Evolutionary conservation across 768 basidiomycete genomes (phyloP).

Genomic region (Amylocystis lapponica): DNA sequence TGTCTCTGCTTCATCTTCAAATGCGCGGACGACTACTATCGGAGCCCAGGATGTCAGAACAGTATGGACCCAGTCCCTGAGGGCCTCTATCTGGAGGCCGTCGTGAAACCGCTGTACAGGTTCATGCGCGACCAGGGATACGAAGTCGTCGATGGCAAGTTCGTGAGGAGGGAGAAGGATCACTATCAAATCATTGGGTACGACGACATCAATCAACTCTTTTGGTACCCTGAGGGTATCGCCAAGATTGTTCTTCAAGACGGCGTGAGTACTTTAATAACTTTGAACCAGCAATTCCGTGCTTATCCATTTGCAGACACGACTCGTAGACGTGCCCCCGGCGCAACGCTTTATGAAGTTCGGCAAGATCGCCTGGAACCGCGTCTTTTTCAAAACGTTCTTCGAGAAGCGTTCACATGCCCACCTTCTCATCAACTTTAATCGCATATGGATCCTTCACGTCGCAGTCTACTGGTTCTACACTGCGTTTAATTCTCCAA

Average conservation of each 20-base stretch:
- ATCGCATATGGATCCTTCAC: slow-evolving; percentile 97
- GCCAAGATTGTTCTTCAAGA: slow-evolving; percentile 87
- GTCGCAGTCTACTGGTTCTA: slow-evolving; percentile 94
- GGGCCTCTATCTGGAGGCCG: slow-evolving; percentile 84
- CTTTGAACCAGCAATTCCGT: no score
- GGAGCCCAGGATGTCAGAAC: slow-evolving; percentile 96
- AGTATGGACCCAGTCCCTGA: slow-evolving; percentile 89
- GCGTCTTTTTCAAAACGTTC: slow-evolving; percentile 98
- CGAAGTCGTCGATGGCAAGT: slow-evolving; percentile 92
- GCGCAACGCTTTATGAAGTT: slow-evolving; percentile 92
- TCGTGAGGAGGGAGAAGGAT: slow-evolving; percentile 89
- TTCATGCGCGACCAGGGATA: slow-evolving; percentile 98
- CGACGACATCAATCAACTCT: slow-evolving; percentile 98
- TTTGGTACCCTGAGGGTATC: slow-evolving; percentile 99
- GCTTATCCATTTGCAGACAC: slow-evolving; percentile 48
- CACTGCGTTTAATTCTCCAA: slow-evolving; percentile 95
- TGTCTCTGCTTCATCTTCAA: slow-evolving; percentile 99
- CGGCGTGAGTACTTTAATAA: slow-evolving; percentile 43
- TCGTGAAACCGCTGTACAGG: slow-evolving; percentile 92
- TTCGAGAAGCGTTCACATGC: slow-evolving; percentile 91
- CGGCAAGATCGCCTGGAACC: slow-evolving; percentile 87
- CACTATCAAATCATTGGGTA: slow-evolving; percentile 98
- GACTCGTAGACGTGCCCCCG: slow-evolving; percentile 86
- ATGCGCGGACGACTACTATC: slow-evolving; percentile 99
- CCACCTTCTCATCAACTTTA: slow-evolving; percentile 97